Base-by-base conservation (phyloP, 345 rosid species). In the Hibiscus syriacus region DNA sequence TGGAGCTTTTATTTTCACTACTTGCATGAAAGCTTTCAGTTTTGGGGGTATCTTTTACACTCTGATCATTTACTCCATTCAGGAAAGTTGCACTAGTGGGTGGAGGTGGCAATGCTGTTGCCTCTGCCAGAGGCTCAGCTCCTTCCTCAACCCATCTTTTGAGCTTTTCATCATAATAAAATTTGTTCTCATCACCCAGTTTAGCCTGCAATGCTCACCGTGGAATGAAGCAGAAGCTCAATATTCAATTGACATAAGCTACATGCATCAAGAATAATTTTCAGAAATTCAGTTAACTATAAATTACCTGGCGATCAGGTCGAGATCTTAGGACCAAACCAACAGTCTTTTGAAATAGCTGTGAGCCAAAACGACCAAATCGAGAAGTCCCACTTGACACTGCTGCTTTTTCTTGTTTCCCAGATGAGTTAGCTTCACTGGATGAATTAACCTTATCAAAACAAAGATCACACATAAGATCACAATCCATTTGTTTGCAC, bases 111-210 rank as follows among this genome's bases (percentile, higher is more conserved):
- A 78, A 55, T 22, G 82, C 78, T 57, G 80, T 36, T 80, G 74
- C 84, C 57, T 80, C 83, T 1, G 81, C 78, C 1, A 80, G 77
- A 52, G 84, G 76, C 20, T 76, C 88, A 49, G 55, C 88, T 72
- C 88, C 88, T 72, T 84, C 86, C 72, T 84, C 88, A 56, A 82
- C 83, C 88, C 86, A 84, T 75, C 84, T 73, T 77, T 84, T 84
- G 53, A 84, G 86, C 70, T 78, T 82, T 69, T 82, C 88, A 46
- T 84, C 88, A 26, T 82, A 84, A 56, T 82, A 79, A 69, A 84
- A 84, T 71, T 69, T 82, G 74, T 84, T 84, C 69, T 66, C 75
- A 41, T 80, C 86, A 22, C 88, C 88, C 70, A 84, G 58, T 73
- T 84, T 84, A 41, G 84, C 88, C 88, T 84, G 69, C 68, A 73